Evolutionary conservation across 306 rosid genomes (phyloP).

Genomic region (Myrica gale): DNA sequence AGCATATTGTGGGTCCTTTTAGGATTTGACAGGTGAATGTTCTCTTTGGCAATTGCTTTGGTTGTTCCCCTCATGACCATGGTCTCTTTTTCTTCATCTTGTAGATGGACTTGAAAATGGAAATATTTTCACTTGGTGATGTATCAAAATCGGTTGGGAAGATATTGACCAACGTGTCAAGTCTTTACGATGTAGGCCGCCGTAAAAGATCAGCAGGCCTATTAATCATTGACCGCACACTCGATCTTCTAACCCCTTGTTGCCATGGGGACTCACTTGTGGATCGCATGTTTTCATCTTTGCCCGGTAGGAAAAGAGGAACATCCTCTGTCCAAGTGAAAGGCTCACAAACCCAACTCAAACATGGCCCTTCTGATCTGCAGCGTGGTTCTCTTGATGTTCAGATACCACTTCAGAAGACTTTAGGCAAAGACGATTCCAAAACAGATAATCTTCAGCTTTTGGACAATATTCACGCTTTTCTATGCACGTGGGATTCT

Average conservation of each 20-base stretch:
- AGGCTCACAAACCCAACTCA: conserved; percentile 52
- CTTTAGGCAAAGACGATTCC: conserved; percentile 57
- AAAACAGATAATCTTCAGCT: conserved; percentile 47
- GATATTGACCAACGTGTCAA: conserved; percentile 86
- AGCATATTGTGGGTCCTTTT: background rate
- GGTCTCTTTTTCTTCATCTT: conserved; percentile 37
- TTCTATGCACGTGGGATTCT: conserved; percentile 77
- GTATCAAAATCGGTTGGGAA: conserved; percentile 80
- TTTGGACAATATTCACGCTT: conserved; percentile 67
- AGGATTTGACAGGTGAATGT: conserved; percentile 3
- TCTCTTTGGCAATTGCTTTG: conserved; percentile 12
- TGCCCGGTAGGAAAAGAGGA: conserved; percentile 58
- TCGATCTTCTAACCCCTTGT: conserved; percentile 94
- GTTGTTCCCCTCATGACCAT: conserved; percentile 33
- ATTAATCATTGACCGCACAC: conserved; percentile 81
- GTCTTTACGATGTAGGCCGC: conserved; percentile 93
- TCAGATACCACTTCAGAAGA: conserved; percentile 68
- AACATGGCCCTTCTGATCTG: conserved; percentile 47
- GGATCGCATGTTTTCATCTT: conserved; percentile 75
- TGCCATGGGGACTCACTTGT: conserved; percentile 89
- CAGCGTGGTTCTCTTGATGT: conserved; percentile 74
- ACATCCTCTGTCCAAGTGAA: conserved; percentile 47
- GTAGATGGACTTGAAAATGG: conserved; percentile 97
- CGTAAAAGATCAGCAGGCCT: conserved; percentile 82
- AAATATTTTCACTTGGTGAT: conserved; percentile 92